Conservation (phyloP, 441 rosid genomes). For the Pelargonium australe region DNA sequence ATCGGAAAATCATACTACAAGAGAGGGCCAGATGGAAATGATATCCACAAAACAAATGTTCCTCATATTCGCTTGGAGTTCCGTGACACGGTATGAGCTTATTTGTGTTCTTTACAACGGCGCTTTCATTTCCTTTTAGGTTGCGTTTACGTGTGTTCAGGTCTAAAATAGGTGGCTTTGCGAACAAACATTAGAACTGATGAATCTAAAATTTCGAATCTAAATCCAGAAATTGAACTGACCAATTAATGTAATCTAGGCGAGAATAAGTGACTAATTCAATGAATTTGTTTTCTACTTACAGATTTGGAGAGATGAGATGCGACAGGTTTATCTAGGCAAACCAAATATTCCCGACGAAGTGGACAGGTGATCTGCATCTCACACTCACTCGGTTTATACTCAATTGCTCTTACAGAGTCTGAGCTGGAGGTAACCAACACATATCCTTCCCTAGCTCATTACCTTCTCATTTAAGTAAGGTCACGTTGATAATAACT, state of each 20-base stretch:
- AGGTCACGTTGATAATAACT: too few species aligned
- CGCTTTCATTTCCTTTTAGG: not conserved
- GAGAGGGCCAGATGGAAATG: conserved; percentile 94
- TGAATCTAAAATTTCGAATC: not conserved
- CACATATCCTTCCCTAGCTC: too few species aligned
- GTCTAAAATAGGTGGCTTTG: too few species aligned
- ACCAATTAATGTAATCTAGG: not conserved
- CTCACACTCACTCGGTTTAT: too few species aligned
- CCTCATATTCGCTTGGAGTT: conserved; percentile 96
- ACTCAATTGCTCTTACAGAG: too few species aligned
- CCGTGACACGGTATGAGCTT: conserved; percentile 60
- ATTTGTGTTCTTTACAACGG: not conserved
- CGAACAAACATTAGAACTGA: too few species aligned
- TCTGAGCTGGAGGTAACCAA: too few species aligned
- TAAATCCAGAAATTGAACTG: not conserved
- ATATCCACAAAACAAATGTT: conserved; percentile 85
- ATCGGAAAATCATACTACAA: conserved; percentile 83
- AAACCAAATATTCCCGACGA: conserved; percentile 50
- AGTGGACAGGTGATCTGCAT: conserved; percentile 41
- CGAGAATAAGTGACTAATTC: not conserved
- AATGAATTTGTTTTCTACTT: not conserved
- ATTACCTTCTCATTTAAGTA: too few species aligned
- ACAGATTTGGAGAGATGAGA: conserved; percentile 95
- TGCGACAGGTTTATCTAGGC: conserved; percentile 78
- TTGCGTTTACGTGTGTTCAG: not conserved